Evolutionary conservation across 1,139 yeast genomes (phyloP), one percentile per base, ranked within the genome.

Genomic region (Pichia sp.): DNA sequence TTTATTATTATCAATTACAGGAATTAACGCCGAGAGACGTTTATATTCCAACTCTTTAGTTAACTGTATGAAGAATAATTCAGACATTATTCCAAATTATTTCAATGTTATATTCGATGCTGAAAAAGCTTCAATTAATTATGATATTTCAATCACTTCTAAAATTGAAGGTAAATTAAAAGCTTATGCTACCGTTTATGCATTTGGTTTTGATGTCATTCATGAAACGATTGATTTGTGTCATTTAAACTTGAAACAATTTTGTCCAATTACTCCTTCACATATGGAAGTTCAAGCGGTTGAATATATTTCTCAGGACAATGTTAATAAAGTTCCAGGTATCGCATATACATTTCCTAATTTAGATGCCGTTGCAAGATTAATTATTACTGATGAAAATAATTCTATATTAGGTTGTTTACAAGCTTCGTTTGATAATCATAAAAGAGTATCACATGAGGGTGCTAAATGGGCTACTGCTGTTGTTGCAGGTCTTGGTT

Each of bases 401-500:
- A 71, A 72, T 16, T 66, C 67, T 9, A 56, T 59, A 33, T 59
- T 82, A 41, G 83, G 85, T 28, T 83, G 93, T 63, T 68, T 83
- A 43, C 89, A 82, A 57, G 76, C 84, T 3, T 66, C 69, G 45
- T 81, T 83, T 58, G 59, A 79, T 19, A 83, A 83, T 56, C 88
- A 89, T 37, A 81, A 78, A 54, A 79, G 89, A 4, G 85, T 83
- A 27, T 66, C 82, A 25, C 91, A 83, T 58, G 65, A 76, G 4
- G 89, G 88, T 48, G 87, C 80, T 36, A 80, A 81, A 62, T 83
- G 93, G 93, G 88, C 84, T 14, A 80, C 91, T 24, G 93, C 93
- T 0, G 78, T 79, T 15, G 66, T 82, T 52, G 89, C 91, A 1
- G 93, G 91, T 45, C 60, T 80, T 32, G 91, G 93, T n/a, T 63